Conservation (phyloP, 352 stramenopile species). For the Globisporangium lucens region DNA sequence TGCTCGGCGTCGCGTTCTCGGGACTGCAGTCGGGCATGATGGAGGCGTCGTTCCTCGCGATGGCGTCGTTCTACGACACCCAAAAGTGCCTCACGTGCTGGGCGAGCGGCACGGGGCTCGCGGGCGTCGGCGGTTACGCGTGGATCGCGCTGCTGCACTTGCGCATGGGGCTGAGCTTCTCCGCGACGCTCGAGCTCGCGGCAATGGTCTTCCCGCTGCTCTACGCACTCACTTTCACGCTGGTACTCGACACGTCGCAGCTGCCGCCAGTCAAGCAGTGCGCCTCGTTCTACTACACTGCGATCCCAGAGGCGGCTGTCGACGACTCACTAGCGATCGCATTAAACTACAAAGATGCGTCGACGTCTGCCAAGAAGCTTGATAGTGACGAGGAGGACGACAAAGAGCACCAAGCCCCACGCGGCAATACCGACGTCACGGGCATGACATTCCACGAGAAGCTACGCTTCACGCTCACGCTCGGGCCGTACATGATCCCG, state of each 20-base stretch:
- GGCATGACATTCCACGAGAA: conserved; percentile 58
- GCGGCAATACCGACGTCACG: not conserved
- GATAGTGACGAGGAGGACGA: not conserved
- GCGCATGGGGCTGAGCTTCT: conserved; percentile 62
- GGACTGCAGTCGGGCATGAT: conserved; percentile 87
- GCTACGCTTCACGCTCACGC: conserved; percentile 67
- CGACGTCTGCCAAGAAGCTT: conserved; percentile 1
- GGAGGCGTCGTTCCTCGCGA: conserved; percentile 87
- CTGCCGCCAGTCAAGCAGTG: conserved; percentile 27
- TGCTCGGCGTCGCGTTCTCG: conserved; percentile 88
- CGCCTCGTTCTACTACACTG: conserved; percentile 27
- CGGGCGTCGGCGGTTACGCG: conserved; percentile 88
- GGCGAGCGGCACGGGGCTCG: conserved; percentile 91
- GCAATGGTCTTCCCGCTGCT: conserved; percentile 52
- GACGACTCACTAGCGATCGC: conserved; percentile 12
- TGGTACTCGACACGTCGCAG: conserved; percentile 53
- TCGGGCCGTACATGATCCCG: conserved; percentile 90
- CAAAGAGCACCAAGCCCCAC: conserved; percentile 5
- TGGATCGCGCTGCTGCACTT: conserved; percentile 83
- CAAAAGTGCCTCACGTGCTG: conserved; percentile 86
- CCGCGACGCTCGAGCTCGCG: conserved; percentile 54
- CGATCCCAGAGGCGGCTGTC: conserved; percentile 30
- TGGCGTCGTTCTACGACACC: conserved; percentile 82
- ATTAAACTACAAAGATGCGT: not conserved
- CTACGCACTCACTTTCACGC: conserved; percentile 62